Conservation (phyloP, 2,329 filamentous ascomycete genomes). For the Colletotrichum tanaceti region DNA sequence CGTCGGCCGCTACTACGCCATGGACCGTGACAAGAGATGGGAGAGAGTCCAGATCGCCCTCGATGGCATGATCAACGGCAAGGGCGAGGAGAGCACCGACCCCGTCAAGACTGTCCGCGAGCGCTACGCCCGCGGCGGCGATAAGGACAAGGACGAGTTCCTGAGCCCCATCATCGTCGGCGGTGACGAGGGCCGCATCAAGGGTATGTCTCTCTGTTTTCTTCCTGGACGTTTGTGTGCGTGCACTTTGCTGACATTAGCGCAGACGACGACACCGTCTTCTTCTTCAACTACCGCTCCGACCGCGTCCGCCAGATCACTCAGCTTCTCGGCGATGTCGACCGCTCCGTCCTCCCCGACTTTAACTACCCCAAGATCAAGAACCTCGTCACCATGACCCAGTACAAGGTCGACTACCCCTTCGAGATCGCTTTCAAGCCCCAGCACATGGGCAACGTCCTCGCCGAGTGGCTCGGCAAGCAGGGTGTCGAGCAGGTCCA, state of each 20-base stretch:
- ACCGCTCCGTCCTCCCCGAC: slow-evolving; percentile 89
- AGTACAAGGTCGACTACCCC: slow-evolving; percentile 95
- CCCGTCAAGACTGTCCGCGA: slow-evolving; percentile 88
- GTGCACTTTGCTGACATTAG: slow-evolving; percentile 30
- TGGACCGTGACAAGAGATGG: slow-evolving; percentile 99
- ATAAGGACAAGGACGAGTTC: slow-evolving; percentile 91
- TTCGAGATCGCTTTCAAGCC: slow-evolving; percentile 94
- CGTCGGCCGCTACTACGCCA: slow-evolving; percentile 96
- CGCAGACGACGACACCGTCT: slow-evolving; percentile 88
- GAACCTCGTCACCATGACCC: slow-evolving; percentile 92
- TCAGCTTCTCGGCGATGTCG: slow-evolving; percentile 90
- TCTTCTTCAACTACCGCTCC: slow-evolving; percentile 99
- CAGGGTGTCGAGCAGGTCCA: slow-evolving; percentile 93
- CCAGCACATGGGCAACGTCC: slow-evolving; percentile 97
- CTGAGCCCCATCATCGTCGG: slow-evolving; percentile 96
- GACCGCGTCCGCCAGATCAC: slow-evolving; percentile 97
- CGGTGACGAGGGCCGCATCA: slow-evolving; percentile 84
- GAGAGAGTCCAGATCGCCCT: slow-evolving; percentile 91
- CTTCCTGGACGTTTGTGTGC: too few species aligned
- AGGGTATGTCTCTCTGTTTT: slow-evolving; percentile 66
- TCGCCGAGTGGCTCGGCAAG: slow-evolving; percentile 95
- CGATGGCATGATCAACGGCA: slow-evolving; percentile 85
- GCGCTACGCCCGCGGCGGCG: slow-evolving; percentile 79
- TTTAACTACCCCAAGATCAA: slow-evolving; percentile 94
- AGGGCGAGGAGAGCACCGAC: slow-evolving; percentile 87